A percentile compares a stretch with the other conserved stretches of the same genome.
These are phyloP conservation scores for Dissophora globulifera DNA, from an alignment of 192 early-diverging fungal genomes.

Conservation along the genomic window DNA sequence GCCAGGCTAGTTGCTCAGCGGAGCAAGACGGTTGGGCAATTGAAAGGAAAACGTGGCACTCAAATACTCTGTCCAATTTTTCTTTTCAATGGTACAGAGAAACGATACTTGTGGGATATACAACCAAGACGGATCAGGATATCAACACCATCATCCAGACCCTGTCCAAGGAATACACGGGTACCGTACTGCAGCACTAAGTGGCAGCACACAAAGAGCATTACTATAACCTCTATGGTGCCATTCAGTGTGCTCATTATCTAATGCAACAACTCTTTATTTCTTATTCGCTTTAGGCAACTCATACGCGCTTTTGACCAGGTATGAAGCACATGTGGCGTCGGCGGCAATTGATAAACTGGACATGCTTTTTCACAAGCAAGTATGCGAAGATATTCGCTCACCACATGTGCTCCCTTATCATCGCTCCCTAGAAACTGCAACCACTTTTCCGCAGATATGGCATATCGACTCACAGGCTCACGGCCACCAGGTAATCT, in stretches of 20 bases:
- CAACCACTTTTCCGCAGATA: constrained; percentile 51
- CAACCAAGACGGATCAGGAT: constrained; percentile 39
- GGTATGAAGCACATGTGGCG: too few species aligned
- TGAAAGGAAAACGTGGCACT: too few species aligned
- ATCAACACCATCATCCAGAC: constrained; percentile 46
- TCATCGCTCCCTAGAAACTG: constrained; percentile 28
- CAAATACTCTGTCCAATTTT: too few species aligned
- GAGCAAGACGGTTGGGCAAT: too few species aligned
- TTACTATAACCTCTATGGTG: not conserved
- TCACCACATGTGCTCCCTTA: not conserved
- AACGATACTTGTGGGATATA: constrained; percentile 45
- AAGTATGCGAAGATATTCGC: not conserved
- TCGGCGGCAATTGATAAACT: too few species aligned
- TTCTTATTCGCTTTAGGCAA: too few species aligned
- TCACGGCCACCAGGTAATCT: constrained; percentile 39
- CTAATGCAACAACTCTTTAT: constrained; percentile 30
- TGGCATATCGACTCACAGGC: constrained; percentile 44
- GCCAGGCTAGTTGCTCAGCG: not conserved
- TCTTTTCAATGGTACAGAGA: constrained; percentile 13
- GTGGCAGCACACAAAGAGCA: not conserved
- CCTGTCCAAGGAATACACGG: constrained; percentile 52
- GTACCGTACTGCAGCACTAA: constrained; percentile 3
- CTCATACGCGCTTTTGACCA: constrained; percentile 38
- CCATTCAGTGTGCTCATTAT: not conserved
- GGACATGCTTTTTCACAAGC: constrained; percentile 10